Base-by-base conservation (phyloP, 2,329 filamentous ascomycete species). In the Daldinia sp. region DNA sequence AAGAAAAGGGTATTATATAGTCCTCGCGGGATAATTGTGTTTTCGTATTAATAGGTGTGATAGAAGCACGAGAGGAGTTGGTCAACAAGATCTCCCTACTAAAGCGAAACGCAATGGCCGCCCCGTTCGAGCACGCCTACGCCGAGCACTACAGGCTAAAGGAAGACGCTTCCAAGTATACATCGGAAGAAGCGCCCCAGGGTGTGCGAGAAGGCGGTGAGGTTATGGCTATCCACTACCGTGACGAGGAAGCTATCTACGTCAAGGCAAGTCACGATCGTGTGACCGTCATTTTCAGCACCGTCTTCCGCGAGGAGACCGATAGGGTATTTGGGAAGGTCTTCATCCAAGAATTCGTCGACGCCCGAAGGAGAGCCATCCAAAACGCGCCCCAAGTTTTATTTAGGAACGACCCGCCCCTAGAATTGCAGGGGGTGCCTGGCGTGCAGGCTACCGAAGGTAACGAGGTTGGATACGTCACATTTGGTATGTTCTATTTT, bases 231-330 rank as follows among this genome's bases (percentile, higher is more conserved):
- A 96, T 99, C 72, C 94, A 98, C 79, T 99, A 99, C 81, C 91
- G 95, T 58, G 96, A 99, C 74, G 94, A 98, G 82, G 95, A 99
- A 78, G 94, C 95, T 53, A 98, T 99, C 75, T 99, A 96, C 79
- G 90, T 99, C 82, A 98, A 99, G 82, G 94, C 95, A 65, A 96
- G 92, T 77, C 91, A 96, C 81, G 95, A 99, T 77, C 89, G 95
- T 73, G 95, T 99, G 53, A 99, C 96, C 0, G 94, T 99, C 73
- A 99, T 99, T 75, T 99, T 99, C 85, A 97, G 93, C 80, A 99
- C 95, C 39, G 87, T 98, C 53, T 99, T 99, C 85, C 86, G 93
- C 60, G 96, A 99, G 76, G 96, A 99, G 81, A 99, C 96, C 56
- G 95, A 99, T 76, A 86, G 94, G 65, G 92, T 99, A 60, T 99